Conservation (phyloP, 2,329 filamentous ascomycete species). For the Paecilomyces sp. region DNA sequence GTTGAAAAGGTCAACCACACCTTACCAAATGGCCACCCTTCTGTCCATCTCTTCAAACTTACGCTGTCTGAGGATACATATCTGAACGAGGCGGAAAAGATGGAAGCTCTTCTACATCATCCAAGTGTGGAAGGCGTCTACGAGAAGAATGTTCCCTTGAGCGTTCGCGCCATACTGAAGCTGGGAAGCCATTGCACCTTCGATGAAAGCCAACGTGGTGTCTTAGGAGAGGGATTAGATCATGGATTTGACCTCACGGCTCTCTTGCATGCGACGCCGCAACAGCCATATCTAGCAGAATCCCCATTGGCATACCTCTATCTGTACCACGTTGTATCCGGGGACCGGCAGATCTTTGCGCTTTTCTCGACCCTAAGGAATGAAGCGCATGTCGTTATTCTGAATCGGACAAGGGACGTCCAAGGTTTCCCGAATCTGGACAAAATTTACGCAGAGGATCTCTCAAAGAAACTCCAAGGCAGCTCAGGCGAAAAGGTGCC, state of each 20-base stretch:
- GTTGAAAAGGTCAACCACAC: constrained; percentile 93
- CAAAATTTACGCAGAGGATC: constrained; percentile 75
- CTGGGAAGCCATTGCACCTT: constrained; percentile 90
- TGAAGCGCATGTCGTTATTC: constrained; percentile 79
- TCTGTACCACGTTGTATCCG: constrained; percentile 83
- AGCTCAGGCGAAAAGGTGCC: constrained; percentile 66
- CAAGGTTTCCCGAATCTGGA: constrained; percentile 86
- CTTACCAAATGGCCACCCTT: constrained; percentile 89
- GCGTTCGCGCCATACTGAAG: constrained; percentile 78
- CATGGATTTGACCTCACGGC: constrained; percentile 83
- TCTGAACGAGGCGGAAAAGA: constrained; percentile 74
- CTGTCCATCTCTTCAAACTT: constrained; percentile 88
- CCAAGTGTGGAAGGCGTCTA: constrained; percentile 96
- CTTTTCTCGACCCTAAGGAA: constrained; percentile 77
- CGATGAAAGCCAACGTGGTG: constrained; percentile 81
- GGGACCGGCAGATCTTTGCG: constrained; percentile 88
- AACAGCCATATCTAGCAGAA: constrained; percentile 68
- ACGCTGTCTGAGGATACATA: constrained; percentile 85
- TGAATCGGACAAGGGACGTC: constrained; percentile 72
- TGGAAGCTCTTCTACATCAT: constrained; percentile 79
- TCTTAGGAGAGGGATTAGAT: constrained; percentile 86
- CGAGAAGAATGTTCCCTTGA: constrained; percentile 83
- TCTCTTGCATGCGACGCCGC: constrained; percentile 60
- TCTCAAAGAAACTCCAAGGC: constrained; percentile 57
- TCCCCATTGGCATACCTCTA: constrained; percentile 77